Percentiles rank a stretch among this genome's conserved stretches.
phyloP scores from a whole-genome alignment of 2,329 filamentous ascomycete genomes.

The Elsinoe ampelina region DNA sequence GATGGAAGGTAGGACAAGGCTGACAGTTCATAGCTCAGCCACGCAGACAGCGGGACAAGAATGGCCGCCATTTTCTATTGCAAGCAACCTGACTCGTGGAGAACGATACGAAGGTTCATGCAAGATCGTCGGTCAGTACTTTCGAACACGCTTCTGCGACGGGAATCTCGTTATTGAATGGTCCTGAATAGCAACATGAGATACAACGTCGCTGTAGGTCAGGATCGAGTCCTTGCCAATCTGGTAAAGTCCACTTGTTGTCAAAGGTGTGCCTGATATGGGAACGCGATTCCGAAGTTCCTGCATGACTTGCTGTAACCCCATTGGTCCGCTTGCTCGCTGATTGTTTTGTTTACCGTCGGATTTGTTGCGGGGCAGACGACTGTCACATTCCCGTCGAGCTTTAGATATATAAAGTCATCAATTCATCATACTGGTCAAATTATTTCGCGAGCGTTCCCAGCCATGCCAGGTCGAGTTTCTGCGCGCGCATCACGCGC shows the following conservation, averaged over 20 bases:
- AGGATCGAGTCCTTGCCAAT: no score
- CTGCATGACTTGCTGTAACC: no score
- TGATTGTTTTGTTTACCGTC: no score
- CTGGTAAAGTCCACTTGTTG: no score
- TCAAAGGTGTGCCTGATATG: no score
- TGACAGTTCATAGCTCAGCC: not conserved
- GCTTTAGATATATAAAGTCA: not conserved
- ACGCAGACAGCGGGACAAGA: not conserved
- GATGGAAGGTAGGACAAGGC: not conserved
- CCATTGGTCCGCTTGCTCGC: no score
- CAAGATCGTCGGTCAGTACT: not conserved
- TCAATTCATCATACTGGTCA: not conserved
- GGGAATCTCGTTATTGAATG: no score
- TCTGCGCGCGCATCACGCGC: slow-evolving; percentile 10
- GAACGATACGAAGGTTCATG: not conserved
- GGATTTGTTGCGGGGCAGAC: not conserved
- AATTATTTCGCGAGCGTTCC: not conserved
- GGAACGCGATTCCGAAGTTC: no score
- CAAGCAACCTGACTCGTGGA: not conserved
- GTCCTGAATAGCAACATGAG: no score
- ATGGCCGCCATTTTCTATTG: not conserved
- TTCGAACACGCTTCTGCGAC: no score
- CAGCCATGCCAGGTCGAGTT: slow-evolving; percentile 7
- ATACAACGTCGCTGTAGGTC: no score
- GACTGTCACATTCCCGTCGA: not conserved